phyloP scores from a whole-genome alignment of 2,329 filamentous ascomycete species.

The Fusarium sp. region DNA sequence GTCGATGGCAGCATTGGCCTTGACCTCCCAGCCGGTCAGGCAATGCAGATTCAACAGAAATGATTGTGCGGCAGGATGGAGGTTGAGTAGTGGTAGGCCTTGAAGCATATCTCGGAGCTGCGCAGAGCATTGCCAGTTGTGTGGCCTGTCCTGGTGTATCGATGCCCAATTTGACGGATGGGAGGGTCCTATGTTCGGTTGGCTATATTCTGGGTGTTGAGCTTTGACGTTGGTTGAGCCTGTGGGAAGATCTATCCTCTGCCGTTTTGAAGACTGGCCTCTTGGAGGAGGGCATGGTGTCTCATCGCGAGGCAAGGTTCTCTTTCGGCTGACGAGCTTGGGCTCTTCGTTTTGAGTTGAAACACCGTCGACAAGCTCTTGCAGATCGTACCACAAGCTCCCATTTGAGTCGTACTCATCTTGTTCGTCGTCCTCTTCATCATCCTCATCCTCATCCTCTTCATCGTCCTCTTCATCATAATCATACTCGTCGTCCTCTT shows the following conservation, averaged over 20 bases:
- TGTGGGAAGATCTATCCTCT: slow-evolving; percentile 14
- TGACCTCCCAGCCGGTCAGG: slow-evolving; percentile 2
- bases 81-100: neutral
- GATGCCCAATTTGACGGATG: slow-evolving; percentile 18
- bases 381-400: slow-evolving; percentile 18
- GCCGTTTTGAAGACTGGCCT: slow-evolving; percentile 29
- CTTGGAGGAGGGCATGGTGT: slow-evolving; percentile 7
- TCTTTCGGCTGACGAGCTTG: slow-evolving; percentile 14
- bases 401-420: slow-evolving; percentile 7
- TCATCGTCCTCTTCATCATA: neutral
- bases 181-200: neutral
- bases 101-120: slow-evolving; percentile 9
- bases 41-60: slow-evolving; percentile 28
- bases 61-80: slow-evolving; percentile 24
- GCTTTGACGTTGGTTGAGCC: neutral
- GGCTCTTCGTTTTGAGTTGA: slow-evolving; percentile 21
- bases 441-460: slow-evolving; percentile 1
- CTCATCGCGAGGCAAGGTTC: slow-evolving; percentile 28
- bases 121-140: slow-evolving; percentile 19
- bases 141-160: neutral
- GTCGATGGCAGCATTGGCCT: slow-evolving; percentile 32
- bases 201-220: slow-evolving; percentile 1
- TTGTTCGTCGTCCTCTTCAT: slow-evolving; percentile 16
- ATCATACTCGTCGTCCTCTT: neutral
- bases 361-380: slow-evolving; percentile 13